A percentile compares a stretch with the other conserved stretches of the same genome.
Conservation (phyloP, 768 basidiomycete genomes). For the Leccinum variicolor region DNA sequence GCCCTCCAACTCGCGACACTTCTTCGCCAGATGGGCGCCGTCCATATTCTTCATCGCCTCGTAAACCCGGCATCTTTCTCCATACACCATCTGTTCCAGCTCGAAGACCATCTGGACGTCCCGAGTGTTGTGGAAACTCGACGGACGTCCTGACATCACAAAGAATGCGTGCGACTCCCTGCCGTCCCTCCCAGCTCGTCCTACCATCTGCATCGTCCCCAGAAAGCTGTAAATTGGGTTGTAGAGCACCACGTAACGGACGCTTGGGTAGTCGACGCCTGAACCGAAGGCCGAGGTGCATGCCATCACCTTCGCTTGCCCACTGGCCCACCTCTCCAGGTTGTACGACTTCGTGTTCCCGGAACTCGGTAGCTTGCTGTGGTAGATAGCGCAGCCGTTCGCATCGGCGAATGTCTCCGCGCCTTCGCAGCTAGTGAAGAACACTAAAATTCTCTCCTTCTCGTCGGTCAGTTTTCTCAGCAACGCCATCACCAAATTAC, state of each 20-base stretch:
- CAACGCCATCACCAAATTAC: background rate
- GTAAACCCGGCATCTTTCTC: background rate
- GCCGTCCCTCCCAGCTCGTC: constrained; percentile 6
- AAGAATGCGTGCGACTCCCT: constrained; percentile 4
- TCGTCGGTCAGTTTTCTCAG: background rate
- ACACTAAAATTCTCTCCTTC: background rate
- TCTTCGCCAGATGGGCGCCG: background rate
- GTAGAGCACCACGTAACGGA: constrained; percentile 2
- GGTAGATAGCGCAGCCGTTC: background rate
- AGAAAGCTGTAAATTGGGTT: background rate
- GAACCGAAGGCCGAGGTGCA: constrained; percentile 4
- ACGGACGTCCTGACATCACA: background rate
- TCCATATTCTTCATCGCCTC: background rate
- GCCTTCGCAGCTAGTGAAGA: background rate
- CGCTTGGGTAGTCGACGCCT: constrained; percentile 2
- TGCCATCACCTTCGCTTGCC: background rate
- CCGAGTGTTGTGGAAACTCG: background rate
- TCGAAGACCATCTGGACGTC: background rate
- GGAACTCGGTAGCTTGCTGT: background rate
- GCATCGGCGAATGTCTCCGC: background rate
- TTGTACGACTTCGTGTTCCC: background rate
- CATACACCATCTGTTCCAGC: background rate
- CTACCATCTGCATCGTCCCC: constrained; percentile 1
- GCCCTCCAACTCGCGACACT: background rate
- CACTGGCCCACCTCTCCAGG: constrained; percentile 1